Evolutionary conservation across 345 rosid species (phyloP).

Genomic region (Acer negundo): DNA sequence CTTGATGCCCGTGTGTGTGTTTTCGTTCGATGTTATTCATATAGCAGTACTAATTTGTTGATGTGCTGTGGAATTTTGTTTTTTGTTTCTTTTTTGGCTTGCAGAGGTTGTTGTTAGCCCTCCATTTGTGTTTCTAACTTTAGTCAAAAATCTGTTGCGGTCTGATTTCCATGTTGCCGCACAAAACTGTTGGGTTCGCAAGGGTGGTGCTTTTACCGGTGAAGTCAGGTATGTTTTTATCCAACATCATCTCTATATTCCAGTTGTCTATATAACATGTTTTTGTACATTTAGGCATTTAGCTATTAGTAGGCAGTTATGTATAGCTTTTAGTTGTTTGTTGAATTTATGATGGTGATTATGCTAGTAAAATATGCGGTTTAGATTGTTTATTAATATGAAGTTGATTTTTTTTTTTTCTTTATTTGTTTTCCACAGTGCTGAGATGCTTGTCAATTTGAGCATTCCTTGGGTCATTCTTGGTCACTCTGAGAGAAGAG

Average conservation of each 20-base stretch:
- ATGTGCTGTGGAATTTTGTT: not conserved
- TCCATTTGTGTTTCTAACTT: conserved; percentile 61
- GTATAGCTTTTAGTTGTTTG: not conserved
- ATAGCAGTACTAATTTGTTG: not conserved
- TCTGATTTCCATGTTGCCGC: conserved; percentile 67
- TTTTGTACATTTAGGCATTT: not conserved
- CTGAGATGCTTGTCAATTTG: conserved; percentile 70
- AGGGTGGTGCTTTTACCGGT: conserved; percentile 73
- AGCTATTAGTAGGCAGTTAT: not conserved
- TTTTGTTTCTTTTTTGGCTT: not conserved
- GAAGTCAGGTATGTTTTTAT: conserved; percentile 55
- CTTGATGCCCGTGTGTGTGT: not conserved
- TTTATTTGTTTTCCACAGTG: conserved; percentile 33
- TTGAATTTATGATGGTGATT: not conserved
- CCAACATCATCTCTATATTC: not conserved
- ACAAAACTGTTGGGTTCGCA: conserved; percentile 73
- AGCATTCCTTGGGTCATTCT: conserved; percentile 67
- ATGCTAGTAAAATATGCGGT: not conserved
- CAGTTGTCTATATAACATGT: not conserved
- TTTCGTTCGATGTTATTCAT: not conserved
- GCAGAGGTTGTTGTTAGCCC: conserved; percentile 82
- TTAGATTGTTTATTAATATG: not conserved
- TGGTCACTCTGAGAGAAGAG: conserved; percentile 73
- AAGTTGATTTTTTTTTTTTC: not conserved
- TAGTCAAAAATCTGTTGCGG: conserved; percentile 48